A percentile compares a stretch with the other conserved stretches of the same genome.
Evolutionary conservation across 2,329 filamentous ascomycete genomes (phyloP).

Genomic region (Fusarium austroafricanum): DNA sequence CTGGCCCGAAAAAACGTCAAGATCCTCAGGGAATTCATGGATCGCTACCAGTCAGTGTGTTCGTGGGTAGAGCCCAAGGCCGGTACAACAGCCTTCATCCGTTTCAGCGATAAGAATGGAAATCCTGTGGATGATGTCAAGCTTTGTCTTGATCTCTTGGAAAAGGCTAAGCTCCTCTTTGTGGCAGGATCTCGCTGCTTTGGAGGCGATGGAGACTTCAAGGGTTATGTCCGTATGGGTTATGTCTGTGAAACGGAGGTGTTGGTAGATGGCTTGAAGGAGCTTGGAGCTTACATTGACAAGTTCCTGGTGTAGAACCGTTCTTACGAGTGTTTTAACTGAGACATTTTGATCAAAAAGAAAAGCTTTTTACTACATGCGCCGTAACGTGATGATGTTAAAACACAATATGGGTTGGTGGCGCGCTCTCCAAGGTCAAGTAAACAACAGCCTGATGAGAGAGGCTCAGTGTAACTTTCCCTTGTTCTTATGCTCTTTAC

Average conservation of each 20-base stretch:
- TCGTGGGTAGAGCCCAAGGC: constrained; percentile 80
- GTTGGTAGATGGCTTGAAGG: constrained; percentile 71
- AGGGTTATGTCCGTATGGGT: constrained; percentile 81
- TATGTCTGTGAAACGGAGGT: constrained; percentile 78
- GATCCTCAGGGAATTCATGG: constrained; percentile 74
- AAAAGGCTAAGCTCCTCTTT: constrained; percentile 77
- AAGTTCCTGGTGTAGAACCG: background rate
- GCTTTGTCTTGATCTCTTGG: constrained; percentile 76
- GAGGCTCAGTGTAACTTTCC: too few species aligned
- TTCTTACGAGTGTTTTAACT: too few species aligned
- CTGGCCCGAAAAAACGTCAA: constrained; percentile 76
- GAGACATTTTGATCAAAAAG: too few species aligned
- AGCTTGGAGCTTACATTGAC: constrained; percentile 55
- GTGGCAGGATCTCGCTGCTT: constrained; percentile 80
- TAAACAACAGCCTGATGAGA: too few species aligned
- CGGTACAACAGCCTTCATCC: constrained; percentile 83
- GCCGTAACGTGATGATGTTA: too few species aligned
- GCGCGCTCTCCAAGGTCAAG: too few species aligned
- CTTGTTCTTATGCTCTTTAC: too few species aligned
- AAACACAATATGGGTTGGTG: too few species aligned
- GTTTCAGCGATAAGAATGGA: constrained; percentile 67
- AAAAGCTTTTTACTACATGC: too few species aligned
- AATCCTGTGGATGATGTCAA: constrained; percentile 75
- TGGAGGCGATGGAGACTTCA: constrained; percentile 72
- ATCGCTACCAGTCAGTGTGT: constrained; percentile 71